Conservation (phyloP, 441 rosid genomes). For the Melastoma candidum region DNA sequence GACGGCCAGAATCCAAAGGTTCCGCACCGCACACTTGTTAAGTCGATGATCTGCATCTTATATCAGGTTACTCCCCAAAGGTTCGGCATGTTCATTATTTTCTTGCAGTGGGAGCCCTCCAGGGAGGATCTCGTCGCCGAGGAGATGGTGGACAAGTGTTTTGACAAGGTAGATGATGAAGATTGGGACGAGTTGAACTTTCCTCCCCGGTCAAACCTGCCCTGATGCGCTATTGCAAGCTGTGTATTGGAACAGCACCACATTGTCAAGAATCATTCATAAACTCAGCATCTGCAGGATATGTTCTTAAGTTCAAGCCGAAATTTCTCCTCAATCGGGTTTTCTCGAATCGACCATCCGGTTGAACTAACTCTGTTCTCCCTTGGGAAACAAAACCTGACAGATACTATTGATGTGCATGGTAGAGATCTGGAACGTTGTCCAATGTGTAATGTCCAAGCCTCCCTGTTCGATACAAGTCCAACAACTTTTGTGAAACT, state of each 20-base stretch:
- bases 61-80: background rate
- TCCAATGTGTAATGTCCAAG: constrained; percentile 56
- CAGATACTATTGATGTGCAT: too few species aligned
- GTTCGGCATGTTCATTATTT: background rate
- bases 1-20: constrained; percentile 5
- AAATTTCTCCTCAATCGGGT: too few species aligned
- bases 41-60: background rate
- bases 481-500: constrained; percentile 49
- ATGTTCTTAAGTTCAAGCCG: too few species aligned
- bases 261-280: too few species aligned
- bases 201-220: constrained; percentile 1
- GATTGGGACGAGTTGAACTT: constrained; percentile 1
- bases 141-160: constrained; percentile 3
- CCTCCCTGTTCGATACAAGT: constrained; percentile 59
- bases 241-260: too few species aligned
- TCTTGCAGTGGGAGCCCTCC: constrained; percentile 4
- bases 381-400: too few species aligned
- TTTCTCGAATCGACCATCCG: too few species aligned
- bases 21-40: too few species aligned
- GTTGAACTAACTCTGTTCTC: too few species aligned
- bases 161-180: constrained; percentile 5
- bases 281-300: too few species aligned
- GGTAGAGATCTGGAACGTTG: too few species aligned
- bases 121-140: constrained; percentile 1
- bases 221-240: too few species aligned